Conservation (phyloP, 768 basidiomycete species). For the Boletus pseudopeckii region DNA sequence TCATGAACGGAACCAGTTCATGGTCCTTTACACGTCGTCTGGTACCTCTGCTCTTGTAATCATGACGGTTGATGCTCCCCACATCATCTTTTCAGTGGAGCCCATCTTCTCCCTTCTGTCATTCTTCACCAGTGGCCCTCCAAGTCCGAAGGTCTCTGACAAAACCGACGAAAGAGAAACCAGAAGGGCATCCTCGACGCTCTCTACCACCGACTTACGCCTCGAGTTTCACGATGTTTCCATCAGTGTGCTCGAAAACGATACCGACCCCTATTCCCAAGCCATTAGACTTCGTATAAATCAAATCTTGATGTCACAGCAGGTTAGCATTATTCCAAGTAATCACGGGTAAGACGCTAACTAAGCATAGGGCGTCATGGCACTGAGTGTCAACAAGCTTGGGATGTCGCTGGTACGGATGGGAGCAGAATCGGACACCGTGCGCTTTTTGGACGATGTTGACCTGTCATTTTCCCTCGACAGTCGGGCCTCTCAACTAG, state of each 20-base stretch:
- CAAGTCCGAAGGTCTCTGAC: constrained; percentile 15
- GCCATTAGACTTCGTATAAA: constrained; percentile 84
- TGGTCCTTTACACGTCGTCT: constrained; percentile 83
- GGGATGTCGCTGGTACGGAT: constrained; percentile 95
- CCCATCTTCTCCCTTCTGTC: constrained; percentile 85
- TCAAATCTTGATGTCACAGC: constrained; percentile 85
- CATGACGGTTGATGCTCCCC: constrained; percentile 87
- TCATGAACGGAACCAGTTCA: constrained; percentile 88
- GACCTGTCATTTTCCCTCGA: constrained; percentile 87
- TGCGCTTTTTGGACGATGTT: constrained; percentile 90
- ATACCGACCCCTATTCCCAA: constrained; percentile 72
- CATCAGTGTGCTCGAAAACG: constrained; percentile 83
- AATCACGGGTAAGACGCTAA: constrained; percentile 8
- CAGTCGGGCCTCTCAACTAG: constrained; percentile 64
- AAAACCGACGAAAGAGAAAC: constrained; percentile 13
- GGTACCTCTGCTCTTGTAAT: constrained; percentile 69
- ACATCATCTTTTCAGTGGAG: constrained; percentile 88
- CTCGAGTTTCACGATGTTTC: constrained; percentile 90
- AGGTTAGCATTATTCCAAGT: constrained; percentile 49
- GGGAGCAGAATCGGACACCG: constrained; percentile 77
- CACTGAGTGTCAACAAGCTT: constrained; percentile 72
- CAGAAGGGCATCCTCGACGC: constrained; percentile 10
- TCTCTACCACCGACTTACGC: constrained; percentile 53
- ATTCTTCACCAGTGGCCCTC: constrained; percentile 69
- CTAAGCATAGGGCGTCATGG: constrained; percentile 65